A percentile compares a stretch with the other conserved stretches of the same genome.
Conservation (phyloP, 169 alveolate genomes). For the Plasmodium cynomolgi region DNA sequence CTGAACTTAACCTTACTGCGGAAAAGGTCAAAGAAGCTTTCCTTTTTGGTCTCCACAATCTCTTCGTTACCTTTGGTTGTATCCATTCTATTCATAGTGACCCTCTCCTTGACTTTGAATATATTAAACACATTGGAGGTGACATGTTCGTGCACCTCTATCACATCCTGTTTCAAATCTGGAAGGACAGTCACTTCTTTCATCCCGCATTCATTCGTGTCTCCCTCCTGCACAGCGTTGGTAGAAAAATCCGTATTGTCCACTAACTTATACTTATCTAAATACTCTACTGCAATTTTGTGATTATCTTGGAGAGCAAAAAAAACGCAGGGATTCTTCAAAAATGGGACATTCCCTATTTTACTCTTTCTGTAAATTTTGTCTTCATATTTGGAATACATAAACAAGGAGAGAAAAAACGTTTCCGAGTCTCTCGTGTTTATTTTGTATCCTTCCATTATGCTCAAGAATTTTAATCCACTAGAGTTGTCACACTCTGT, state of each 20-base stretch:
- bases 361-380: slow-evolving; percentile 73
- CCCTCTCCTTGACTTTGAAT: slow-evolving; percentile 14
- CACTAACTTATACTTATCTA: slow-evolving; percentile 67
- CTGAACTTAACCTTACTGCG: neutral
- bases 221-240: neutral
- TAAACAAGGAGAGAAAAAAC: slow-evolving; percentile 50
- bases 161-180: slow-evolving; percentile 2
- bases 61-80: neutral
- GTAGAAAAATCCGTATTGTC: slow-evolving; percentile 6
- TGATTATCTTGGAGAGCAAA: slow-evolving; percentile 54
- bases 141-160: slow-evolving; percentile 1
- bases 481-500: neutral
- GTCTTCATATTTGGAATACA: slow-evolving; percentile 68
- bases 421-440: slow-evolving; percentile 70
- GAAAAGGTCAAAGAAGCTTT: neutral
- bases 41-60: neutral
- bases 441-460: slow-evolving; percentile 73
- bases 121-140: neutral
- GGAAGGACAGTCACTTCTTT: slow-evolving; percentile 44
- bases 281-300: slow-evolving; percentile 68
- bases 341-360: slow-evolving; percentile 69
- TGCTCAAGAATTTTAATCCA: slow-evolving; percentile 46
- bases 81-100: neutral
- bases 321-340: slow-evolving; percentile 66
- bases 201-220: slow-evolving; percentile 16